phyloP scores from a whole-genome alignment of 2,329 filamentous ascomycete genomes.

The Emydomyces testavorans region DNA sequence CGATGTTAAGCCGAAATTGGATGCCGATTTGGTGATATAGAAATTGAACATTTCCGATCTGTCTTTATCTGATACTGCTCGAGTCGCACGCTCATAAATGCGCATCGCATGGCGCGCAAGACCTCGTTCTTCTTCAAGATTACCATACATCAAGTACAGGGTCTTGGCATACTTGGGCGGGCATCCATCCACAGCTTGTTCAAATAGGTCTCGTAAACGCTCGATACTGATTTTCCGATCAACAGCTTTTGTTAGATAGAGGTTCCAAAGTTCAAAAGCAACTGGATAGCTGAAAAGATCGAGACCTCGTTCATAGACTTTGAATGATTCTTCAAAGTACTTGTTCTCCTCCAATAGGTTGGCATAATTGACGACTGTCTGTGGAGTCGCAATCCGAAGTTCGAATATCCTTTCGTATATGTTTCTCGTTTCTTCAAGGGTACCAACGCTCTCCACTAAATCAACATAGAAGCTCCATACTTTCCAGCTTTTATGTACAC shows the following conservation, averaged over 20 bases:
- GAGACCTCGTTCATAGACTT: slow-evolving; percentile 87
- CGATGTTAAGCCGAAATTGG: slow-evolving; percentile 92
- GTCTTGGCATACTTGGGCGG: slow-evolving; percentile 93
- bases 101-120: slow-evolving; percentile 95
- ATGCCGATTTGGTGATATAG: slow-evolving; percentile 97
- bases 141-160: slow-evolving; percentile 96
- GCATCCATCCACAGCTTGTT: slow-evolving; percentile 90
- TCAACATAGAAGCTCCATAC: slow-evolving; percentile 99
- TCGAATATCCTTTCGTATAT: slow-evolving; percentile 98
- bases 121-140: slow-evolving; percentile 88
- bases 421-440: slow-evolving; percentile 80
- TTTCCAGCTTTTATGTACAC: slow-evolving; percentile 98
- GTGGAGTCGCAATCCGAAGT: slow-evolving; percentile 90
- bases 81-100: slow-evolving; percentile 93
- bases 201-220: slow-evolving; percentile 83
- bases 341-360: slow-evolving; percentile 88
- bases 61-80: slow-evolving; percentile 89
- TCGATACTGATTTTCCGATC: slow-evolving; percentile 95
- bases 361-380: slow-evolving; percentile 97
- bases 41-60: slow-evolving; percentile 97
- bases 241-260: slow-evolving; percentile 94
- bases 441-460: slow-evolving; percentile 85
- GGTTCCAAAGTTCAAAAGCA: slow-evolving; percentile 95
- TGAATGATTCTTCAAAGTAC: slow-evolving; percentile 96
- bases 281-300: slow-evolving; percentile 98